These are phyloP conservation scores for Coemansia sp. DNA, from an alignment of 192 early-diverging fungal species.

Conservation along the genomic window DNA sequence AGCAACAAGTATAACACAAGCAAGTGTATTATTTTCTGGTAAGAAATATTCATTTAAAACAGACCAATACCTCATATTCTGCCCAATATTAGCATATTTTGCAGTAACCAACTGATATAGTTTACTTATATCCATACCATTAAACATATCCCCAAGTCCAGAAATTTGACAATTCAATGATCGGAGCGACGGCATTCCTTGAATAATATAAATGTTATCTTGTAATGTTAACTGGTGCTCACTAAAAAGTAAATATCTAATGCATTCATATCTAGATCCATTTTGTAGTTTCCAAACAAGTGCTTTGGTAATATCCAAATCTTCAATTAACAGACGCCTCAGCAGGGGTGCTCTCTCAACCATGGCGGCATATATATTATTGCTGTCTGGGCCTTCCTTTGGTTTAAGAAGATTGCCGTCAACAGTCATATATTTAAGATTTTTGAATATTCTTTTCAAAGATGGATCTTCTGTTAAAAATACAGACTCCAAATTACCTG, in stretches of 20 bases:
- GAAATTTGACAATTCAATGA: neutral
- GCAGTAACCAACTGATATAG: neutral
- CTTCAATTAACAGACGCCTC: neutral
- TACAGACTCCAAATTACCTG: neutral
- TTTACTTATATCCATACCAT: neutral
- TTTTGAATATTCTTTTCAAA: neutral
- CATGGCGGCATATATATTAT: neutral
- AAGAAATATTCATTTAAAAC: neutral
- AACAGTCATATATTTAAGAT: neutral
- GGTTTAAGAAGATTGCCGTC: too few relatives aligned
- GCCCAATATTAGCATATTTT: neutral
- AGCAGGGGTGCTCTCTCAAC: neutral
- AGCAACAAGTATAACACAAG: neutral
- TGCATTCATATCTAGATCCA: neutral
- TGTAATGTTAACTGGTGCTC: neutral
- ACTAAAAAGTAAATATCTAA: neutral
- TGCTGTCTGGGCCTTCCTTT: neutral
- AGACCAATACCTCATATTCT: neutral
- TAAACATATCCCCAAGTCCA: neutral
- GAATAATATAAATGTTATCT: neutral
- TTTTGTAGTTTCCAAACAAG: neutral
- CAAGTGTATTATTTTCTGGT: neutral
- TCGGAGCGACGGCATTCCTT: neutral
- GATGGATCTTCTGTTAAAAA: neutral
- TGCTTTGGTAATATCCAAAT: neutral